These are phyloP conservation scores for Allium cepa DNA, from an alignment of 106 monocot species.

Conservation along the genomic window DNA sequence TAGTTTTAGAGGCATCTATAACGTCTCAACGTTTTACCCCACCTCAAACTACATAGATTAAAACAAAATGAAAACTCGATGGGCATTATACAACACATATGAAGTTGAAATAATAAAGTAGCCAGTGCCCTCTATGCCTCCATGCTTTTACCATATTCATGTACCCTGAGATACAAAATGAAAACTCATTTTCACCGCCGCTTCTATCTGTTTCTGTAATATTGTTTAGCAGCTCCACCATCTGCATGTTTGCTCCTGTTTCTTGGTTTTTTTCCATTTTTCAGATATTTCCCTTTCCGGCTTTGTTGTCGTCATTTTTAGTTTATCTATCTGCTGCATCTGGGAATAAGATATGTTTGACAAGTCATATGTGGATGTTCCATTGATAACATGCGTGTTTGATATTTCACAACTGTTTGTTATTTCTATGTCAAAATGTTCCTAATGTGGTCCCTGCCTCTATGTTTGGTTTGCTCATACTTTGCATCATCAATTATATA, in stretches of 20 bases:
- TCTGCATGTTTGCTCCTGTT: slow-evolving; percentile 19
- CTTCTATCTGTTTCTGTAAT: slow-evolving; percentile 4
- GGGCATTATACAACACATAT: no score
- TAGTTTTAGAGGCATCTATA: no score
- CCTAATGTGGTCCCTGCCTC: no score
- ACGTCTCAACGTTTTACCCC: no score
- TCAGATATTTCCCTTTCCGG: slow-evolving; percentile 33
- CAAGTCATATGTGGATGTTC: slow-evolving; percentile 19
- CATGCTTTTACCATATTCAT: slow-evolving; percentile 42
- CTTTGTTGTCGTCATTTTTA: slow-evolving; percentile 21
- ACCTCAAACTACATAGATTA: no score
- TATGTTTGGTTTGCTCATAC: no score
- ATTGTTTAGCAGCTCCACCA: slow-evolving; percentile 32
- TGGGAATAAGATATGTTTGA: slow-evolving; percentile 19
- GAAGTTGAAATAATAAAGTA: no score
- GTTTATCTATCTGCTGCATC: slow-evolving; percentile 21
- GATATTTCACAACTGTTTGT: no score
- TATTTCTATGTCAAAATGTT: no score
- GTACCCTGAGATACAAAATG: slow-evolving; percentile 50
- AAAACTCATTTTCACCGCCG: slow-evolving; percentile 11
- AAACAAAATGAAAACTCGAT: no score
- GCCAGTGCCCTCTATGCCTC: slow-evolving; percentile 8
- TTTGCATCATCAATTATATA: no score
- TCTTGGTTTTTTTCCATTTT: slow-evolving; percentile 36
- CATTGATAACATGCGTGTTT: slow-evolving; percentile 15